Conservation (phyloP, 1,284 basidiomycete species). For the Rhodotorula sp. region DNA sequence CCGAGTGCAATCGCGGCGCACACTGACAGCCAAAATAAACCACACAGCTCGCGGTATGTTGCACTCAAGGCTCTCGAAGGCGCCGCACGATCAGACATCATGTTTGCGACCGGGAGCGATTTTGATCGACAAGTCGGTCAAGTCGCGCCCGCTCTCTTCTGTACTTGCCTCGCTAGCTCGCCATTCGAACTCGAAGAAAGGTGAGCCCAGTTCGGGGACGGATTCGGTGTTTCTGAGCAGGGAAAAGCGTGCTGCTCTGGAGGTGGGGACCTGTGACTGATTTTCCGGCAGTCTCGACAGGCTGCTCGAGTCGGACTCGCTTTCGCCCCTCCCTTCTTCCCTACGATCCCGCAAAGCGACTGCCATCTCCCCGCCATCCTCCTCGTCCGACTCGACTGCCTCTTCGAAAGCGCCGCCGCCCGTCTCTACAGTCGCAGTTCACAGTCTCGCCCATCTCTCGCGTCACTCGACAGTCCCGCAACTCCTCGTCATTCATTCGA, state of each 20-base stretch:
- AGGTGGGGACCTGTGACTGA: not conserved
- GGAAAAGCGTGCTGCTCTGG: too few species aligned
- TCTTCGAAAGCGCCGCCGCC: conserved; percentile 44
- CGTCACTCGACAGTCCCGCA: conserved; percentile 46
- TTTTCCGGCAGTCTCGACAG: not conserved
- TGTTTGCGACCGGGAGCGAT: conserved; percentile 72
- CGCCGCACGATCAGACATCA: conserved; percentile 76
- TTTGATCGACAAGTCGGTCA: conserved; percentile 70
- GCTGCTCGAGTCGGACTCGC: conserved; percentile 41
- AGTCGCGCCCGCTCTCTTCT: conserved; percentile 72
- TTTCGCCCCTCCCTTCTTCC: conserved; percentile 70
- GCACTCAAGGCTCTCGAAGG: conserved; percentile 80
- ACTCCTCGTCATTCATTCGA: conserved; percentile 69
- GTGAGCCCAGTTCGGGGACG: not conserved
- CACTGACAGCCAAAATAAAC: not conserved
- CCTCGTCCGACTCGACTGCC: conserved; percentile 65
- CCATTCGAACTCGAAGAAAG: not conserved
- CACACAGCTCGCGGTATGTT: conserved; percentile 71
- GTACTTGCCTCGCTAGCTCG: conserved; percentile 63
- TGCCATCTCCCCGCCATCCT: conserved; percentile 79
- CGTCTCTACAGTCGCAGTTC: conserved; percentile 52
- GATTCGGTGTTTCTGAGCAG: too few species aligned
- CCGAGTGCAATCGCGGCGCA: too few species aligned
- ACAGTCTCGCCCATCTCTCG: conserved; percentile 1
- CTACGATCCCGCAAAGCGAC: conserved; percentile 76